These are phyloP conservation scores for Cokeromyces recurvatus DNA, from an alignment of 371 early-diverging fungal genomes.

Conservation along the genomic window DNA sequence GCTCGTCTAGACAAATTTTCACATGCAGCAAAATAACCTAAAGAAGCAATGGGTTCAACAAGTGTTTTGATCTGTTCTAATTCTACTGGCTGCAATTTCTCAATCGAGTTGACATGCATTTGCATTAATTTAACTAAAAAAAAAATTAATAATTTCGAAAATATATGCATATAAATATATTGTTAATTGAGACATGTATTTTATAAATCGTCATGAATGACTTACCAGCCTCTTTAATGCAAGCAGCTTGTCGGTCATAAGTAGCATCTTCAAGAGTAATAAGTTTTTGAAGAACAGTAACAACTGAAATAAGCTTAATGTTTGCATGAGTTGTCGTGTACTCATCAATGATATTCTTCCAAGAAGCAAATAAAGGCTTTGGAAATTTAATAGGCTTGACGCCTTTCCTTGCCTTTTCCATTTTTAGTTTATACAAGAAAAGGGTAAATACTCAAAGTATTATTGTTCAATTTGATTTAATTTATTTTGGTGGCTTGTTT, in stretches of 20 bases:
- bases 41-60: conserved; percentile 31
- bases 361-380: conserved; percentile 19
- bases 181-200: too few relatives aligned
- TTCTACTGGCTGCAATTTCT: conserved; percentile 4
- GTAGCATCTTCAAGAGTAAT: conserved; percentile 12
- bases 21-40: conserved; percentile 38
- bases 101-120: not conserved
- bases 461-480: too few relatives aligned
- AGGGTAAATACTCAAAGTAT: too few relatives aligned
- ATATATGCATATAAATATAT: too few relatives aligned
- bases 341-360: conserved; percentile 15
- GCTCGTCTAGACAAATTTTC: conserved; percentile 40
- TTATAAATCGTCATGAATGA: not conserved
- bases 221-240: conserved; percentile 30
- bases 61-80: conserved; percentile 18
- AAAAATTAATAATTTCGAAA: not conserved
- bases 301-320: conserved; percentile 10
- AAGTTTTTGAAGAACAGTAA: conserved; percentile 15
- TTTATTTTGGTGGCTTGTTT: too few relatives aligned
- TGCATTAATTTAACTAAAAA: conserved; percentile 10
- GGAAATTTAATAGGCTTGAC: conserved; percentile 31
- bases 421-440: not conserved
- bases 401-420: conserved; percentile 27
- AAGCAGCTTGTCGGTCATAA: conserved; percentile 33
- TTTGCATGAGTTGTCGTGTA: conserved; percentile 3